Base-by-base conservation (phyloP, 306 rosid species). In the Dalbergia oliveri region DNA sequence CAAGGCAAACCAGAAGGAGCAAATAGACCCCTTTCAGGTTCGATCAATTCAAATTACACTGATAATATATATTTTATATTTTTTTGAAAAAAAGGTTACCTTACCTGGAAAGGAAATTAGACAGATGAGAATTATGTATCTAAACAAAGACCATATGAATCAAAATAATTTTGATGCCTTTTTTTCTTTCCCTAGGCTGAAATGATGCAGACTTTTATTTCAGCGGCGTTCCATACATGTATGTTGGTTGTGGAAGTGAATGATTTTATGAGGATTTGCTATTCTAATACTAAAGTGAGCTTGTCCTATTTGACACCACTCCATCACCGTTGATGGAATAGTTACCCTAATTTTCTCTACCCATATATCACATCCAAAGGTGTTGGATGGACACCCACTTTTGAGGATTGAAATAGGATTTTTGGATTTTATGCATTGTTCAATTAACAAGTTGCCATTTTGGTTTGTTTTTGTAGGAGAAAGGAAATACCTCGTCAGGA, bases 381-480 rank as follows among this genome's bases (percentile, higher is more conserved):
- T n/a, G n/a, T n/a, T n/a, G n/a, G n/a, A n/a, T n/a, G n/a, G n/a
- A n/a, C n/a, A n/a, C n/a, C n/a, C n/a, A n/a, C n/a, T n/a, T n/a
- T n/a, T n/a, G n/a, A n/a, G n/a, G n/a, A n/a, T n/a, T n/a, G n/a
- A n/a, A n/a, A n/a, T n/a, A n/a, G n/a, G n/a, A n/a, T n/a, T n/a
- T n/a, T n/a, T n/a, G n/a, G 39, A 31, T 62, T 64, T 8, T n/a
- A 43, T 54, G 44, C n/a, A 43, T 23, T 67, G 43, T 44, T 79
- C 21, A 64, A 54, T 5, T 50, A 59, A 69, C 63, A 57, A 53
- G 13, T 12, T 61, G 65, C 31, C 19, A 19, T 79, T 19, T 77
- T 59, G 68, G 56, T 58, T 80, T n/a, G 56, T 19, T 76, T 79
- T 74, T 78, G 45, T 66, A 89, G 97, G 87, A 81, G 70, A 87